Base-by-base conservation (phyloP, 2,329 filamentous ascomycete genomes). In the Penicillium capsulatum region DNA sequence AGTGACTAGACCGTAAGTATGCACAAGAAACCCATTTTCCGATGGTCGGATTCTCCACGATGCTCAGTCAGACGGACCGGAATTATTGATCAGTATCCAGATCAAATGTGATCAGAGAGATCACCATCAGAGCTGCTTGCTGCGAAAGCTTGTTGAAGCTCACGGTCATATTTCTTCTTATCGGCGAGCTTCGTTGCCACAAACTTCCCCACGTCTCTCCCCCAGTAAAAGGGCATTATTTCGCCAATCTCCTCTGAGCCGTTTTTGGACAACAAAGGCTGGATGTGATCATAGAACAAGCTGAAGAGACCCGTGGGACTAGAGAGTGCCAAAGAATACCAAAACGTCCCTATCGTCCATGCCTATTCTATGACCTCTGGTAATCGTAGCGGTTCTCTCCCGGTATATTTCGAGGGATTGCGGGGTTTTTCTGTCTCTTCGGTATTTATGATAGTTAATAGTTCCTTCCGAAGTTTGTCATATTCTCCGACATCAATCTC, bases 111-210 rank as follows among this genome's bases (percentile, higher is more conserved):
- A 24, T 24, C 7, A 24, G 22, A 24, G 11, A 24, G 22, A 24
- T 24, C 22, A 24, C 22, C 10, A 28, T 28, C 26, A 28, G 11
- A n/a, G 26, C 26, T 28, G 33, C n/a, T 27, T 27, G 17, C 22
- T 35, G 20, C 33, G 13, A 35, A 35, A 24, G 33, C 33, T 27
- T 4, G 33, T 24, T 14, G 33, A 27, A 35, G 33, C 33, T 35
- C 33, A 10, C 11, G 16, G 20, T 35, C 33, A 27, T 35, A 35
- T 24, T n/a, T 16, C 33, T 17, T 26, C 17, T 24, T 35, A 15
- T 35, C 33, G 16, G 33, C 33, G 14, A 35, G 33, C 13, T 35
- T 35, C n/a, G 20, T 35, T 3, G 33, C 33, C 33, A 35, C 33
- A 11, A 35, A 35, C 27, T 27, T 35, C 17, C 33, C 33, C 13